Base-by-base conservation (phyloP, 345 rosid genomes). In the Xanthoceras sorbifolium region DNA sequence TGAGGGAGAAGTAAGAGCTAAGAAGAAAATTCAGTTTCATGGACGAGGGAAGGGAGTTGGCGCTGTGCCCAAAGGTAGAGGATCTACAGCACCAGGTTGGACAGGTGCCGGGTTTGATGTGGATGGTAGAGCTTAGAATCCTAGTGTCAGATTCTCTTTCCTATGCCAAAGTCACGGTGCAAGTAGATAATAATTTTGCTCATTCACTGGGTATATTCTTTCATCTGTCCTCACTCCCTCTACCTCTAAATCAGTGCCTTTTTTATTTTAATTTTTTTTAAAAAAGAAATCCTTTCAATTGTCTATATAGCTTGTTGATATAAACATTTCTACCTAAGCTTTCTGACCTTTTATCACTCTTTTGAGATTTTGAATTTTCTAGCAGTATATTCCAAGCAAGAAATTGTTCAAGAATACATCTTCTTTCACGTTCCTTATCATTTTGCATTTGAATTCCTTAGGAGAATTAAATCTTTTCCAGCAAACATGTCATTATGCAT, bases 81-180 rank as follows among this genome's bases (percentile, higher is more conserved):
- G 94, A 71, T 52, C 85, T 31, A 36, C 74, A 52, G 78, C 80
- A 69, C 80, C 91, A 32, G 98, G 90, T 28, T 94, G 97, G 94
- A 91, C 96, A 0, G 93, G 97, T 71, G 77, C 86, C 25, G 90
- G 88, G 80, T 94, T 92, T 64, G 96, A 91, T 78, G 97, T 88
- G 44, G 97, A 89, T 83, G 91, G 90, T 66, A 86, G 92, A 83
- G 84, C 70, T 72, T 87, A 82, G 83, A 65, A 73, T 36, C 71
- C 66, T 32, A 63, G 64, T 70, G 57, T 68, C 63, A 40, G 42
- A 57, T 57, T 42, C 60, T 78, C 5, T 55, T 71, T 72, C 61
- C 42, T 59, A 44, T 9, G 52, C 54, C 52, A 77, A 82, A 76
- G 26, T 60, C 23, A 44, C 59, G 71, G 50, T 29, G 65, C 73